These are phyloP conservation scores for Monosporozyma yasuniensis DNA, from an alignment of 805 yeast genomes.

Conservation along the genomic window DNA sequence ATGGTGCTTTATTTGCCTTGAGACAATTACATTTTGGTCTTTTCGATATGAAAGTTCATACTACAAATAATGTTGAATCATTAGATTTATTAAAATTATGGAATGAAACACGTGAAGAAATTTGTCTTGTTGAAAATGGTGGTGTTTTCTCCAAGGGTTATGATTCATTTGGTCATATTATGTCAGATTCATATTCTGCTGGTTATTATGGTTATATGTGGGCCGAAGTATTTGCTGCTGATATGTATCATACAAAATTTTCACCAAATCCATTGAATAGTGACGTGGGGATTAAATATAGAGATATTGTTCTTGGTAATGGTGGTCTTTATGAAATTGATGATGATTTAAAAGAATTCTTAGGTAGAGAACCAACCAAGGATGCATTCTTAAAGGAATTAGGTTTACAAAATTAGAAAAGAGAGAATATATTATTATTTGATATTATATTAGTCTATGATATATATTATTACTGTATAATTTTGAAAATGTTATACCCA, in stretches of 20 bases:
- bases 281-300: conserved; percentile 52
- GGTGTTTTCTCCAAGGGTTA: conserved; percentile 54
- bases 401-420: conserved; percentile 33
- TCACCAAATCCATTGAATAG: conserved; percentile 58
- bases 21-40: conserved; percentile 74
- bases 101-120: conserved; percentile 58
- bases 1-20: conserved; percentile 60
- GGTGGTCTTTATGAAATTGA: conserved; percentile 70
- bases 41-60: conserved; percentile 68
- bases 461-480: not conserved
- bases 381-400: conserved; percentile 66
- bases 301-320: conserved; percentile 57
- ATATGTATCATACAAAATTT: conserved; percentile 67
- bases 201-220: conserved; percentile 83
- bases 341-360: conserved; percentile 52
- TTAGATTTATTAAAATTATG: conserved; percentile 48
- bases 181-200: conserved; percentile 77
- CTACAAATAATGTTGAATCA: conserved; percentile 36
- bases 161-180: conserved; percentile 68
- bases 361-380: conserved; percentile 70
- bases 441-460: not conserved
- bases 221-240: conserved; percentile 80
- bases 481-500: conserved; percentile 4
- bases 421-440: not conserved
- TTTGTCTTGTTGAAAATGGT: conserved; percentile 50